phyloP scores from a whole-genome alignment of 768 basidiomycete species.

The Leccinum rimulosum region DNA sequence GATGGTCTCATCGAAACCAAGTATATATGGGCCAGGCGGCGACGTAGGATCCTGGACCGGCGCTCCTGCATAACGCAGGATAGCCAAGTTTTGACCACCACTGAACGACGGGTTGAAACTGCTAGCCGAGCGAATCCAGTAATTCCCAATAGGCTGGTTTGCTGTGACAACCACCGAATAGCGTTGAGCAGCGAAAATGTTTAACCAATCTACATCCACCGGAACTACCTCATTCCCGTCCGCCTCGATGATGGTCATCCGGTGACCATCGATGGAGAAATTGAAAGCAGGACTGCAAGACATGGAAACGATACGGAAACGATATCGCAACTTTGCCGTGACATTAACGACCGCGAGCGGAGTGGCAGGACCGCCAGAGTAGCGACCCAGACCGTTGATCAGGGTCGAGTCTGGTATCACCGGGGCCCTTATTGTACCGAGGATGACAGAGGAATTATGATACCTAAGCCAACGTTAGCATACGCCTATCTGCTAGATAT shows the following conservation, averaged over 20 bases:
- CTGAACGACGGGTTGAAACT: slow-evolving; percentile 27
- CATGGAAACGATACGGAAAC: slow-evolving; percentile 51
- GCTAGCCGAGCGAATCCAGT: slow-evolving; percentile 49
- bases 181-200: slow-evolving; percentile 35
- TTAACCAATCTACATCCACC: slow-evolving; percentile 39
- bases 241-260: slow-evolving; percentile 52
- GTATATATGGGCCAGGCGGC: slow-evolving; percentile 19
- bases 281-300: slow-evolving; percentile 46
- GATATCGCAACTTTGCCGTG: slow-evolving; percentile 40
- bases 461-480: slow-evolving; percentile 32
- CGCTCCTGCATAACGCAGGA: slow-evolving; percentile 50
- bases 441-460: slow-evolving; percentile 27
- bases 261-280: slow-evolving; percentile 47
- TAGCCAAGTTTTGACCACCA: slow-evolving; percentile 46
- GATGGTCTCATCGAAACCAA: slow-evolving; percentile 37
- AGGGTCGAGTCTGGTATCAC: slow-evolving; percentile 39
- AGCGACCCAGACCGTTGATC: slow-evolving; percentile 54
- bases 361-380: slow-evolving; percentile 37
- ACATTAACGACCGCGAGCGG: slow-evolving; percentile 48
- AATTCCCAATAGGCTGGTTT: slow-evolving; percentile 47
- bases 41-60: slow-evolving; percentile 42
- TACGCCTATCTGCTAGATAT: neutral
- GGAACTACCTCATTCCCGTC: slow-evolving; percentile 45
- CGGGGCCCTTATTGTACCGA: slow-evolving; percentile 1
- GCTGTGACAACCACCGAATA: slow-evolving; percentile 48